Percentiles rank a stretch among this genome's conserved stretches.
phyloP scores from a whole-genome alignment of 2,329 filamentous ascomycete genomes.

The Fusarium brachygibbosum region DNA sequence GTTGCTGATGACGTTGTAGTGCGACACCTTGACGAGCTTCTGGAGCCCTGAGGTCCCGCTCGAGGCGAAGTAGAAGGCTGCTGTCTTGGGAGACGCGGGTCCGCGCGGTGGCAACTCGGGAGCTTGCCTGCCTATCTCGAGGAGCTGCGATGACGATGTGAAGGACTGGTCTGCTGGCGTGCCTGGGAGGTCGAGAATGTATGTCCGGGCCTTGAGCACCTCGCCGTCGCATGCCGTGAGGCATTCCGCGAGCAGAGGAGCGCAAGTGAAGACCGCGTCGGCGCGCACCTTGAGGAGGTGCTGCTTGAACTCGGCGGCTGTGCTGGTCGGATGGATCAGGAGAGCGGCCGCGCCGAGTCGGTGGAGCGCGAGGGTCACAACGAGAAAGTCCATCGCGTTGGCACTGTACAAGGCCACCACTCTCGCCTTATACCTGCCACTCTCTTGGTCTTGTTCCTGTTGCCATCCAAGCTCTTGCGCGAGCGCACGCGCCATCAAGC shows the following conservation, averaged over 20 bases:
- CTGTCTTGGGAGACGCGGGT: conserved; percentile 4
- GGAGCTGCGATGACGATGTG: conserved; percentile 10
- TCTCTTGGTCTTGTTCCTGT: conserved; percentile 15
- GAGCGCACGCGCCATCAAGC: conserved; percentile 11
- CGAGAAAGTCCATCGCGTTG: conserved; percentile 16
- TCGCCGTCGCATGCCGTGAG: conserved; percentile 11
- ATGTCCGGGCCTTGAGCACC: conserved; percentile 8
- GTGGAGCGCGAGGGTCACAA: conserved; percentile 11
- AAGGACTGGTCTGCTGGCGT: conserved; percentile 12
- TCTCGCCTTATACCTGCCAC: conserved; percentile 5
- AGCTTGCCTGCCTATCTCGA: conserved; percentile 13
- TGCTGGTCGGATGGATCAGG: conserved; percentile 15
- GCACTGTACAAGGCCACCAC: conserved; percentile 17
- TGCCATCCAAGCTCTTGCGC: conserved; percentile 17
- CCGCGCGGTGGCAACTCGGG: conserved; percentile 8
- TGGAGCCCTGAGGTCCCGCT: conserved; percentile 14
- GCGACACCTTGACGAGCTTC: conserved; percentile 16
- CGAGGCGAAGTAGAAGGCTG: conserved; percentile 13
- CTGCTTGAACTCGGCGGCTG: conserved; percentile 14
- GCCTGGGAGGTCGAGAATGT: conserved; percentile 14
- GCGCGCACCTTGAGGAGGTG: conserved; percentile 12
- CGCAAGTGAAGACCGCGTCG: conserved; percentile 11
- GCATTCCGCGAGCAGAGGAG: conserved; percentile 11
- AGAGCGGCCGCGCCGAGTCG: conserved; percentile 12
- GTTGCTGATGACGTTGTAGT: conserved; percentile 15